Evolutionary conservation across 1,139 yeast genomes (phyloP).

Genomic region (Blastobotrys apis): DNA sequence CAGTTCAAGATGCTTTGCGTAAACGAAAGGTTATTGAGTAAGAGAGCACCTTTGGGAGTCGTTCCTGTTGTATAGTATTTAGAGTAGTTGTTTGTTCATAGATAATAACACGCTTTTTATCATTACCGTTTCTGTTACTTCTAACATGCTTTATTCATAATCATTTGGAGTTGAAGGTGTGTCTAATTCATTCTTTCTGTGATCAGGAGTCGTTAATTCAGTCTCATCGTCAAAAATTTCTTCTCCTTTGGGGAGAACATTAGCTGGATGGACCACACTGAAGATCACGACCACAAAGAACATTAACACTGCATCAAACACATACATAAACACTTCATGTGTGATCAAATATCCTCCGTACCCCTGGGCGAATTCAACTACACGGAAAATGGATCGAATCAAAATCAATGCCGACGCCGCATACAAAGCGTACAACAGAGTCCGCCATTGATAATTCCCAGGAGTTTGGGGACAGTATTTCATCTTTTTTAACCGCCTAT

Average conservation of each 20-base stretch:
- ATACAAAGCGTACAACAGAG: conserved; percentile 25
- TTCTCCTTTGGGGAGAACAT: conserved; percentile 15
- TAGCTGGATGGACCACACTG: conserved; percentile 16
- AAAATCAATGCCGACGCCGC: conserved; percentile 36
- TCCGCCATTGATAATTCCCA: conserved; percentile 20
- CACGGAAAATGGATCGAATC: conserved; percentile 41
- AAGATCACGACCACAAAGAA: conserved; percentile 13
- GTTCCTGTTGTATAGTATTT: too few species aligned
- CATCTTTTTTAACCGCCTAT: conserved; percentile 13
- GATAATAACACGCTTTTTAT: too few species aligned
- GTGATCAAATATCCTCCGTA: conserved; percentile 35
- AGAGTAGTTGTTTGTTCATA: too few species aligned
- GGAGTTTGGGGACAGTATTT: conserved; percentile 8
- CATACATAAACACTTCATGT: conserved; percentile 40
- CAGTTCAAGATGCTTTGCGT: conserved; percentile 63
- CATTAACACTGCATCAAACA: conserved; percentile 36
- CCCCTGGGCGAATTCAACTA: conserved; percentile 42
- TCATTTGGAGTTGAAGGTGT: too few species aligned
- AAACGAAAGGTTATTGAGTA: conserved; percentile 21
- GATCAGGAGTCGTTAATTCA: too few species aligned
- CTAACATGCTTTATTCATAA: not conserved
- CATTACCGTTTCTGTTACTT: not conserved
- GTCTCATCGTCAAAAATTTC: too few species aligned
- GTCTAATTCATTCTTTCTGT: too few species aligned
- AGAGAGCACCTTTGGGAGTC: too few species aligned